Base-by-base conservation (phyloP, 2,329 filamentous ascomycete genomes). In the Curvularia sp. region DNA sequence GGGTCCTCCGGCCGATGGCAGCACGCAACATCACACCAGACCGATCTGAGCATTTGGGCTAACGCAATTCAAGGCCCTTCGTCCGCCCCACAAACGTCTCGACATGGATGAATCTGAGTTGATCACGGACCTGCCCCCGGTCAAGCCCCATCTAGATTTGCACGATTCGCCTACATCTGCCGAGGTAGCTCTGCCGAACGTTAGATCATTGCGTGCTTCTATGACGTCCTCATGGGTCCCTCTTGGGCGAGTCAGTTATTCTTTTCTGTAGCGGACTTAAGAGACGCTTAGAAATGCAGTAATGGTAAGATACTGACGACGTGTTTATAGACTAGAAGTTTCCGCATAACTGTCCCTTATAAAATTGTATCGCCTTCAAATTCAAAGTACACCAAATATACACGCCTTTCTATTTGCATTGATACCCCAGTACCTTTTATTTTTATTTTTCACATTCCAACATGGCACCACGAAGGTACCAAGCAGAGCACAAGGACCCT, bases 401-500 rank as follows among this genome's bases (percentile, higher is more conserved):
- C 7, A 30, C 18, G 25, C 34, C 5, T 27, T 28, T 27, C 15
- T 34, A 18, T 45, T 55, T 53, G n/a, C 15, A 19, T 41, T 34
- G 48, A 58, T 55, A 58, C 46, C 46, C 41, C 41, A 38, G 9
- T 19, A 10, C 39, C 10, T 23, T 32, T 32, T n/a, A n/a, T 27
- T n/a, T 28, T 19, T 34, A 18, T 32, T 25, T 21, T 43, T 12
- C 21, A 43, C 3, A 43, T 38, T 27, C 1, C 28, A 60, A 15
- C 13, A 80, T 80, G 78, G 68, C 74, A 59, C 70, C 74, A 51
- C 61, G 65, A 55, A 71, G 80, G 63, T 81, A 77, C 63, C 71
- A 79, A 55, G 75, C 79, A 50, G 72, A 77, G 52, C 59, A 78
- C 61, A 75, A 75, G 59, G 77, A 80, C 62, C 63, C 75, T 21